Evolutionary conservation across 371 early-diverging fungal species (phyloP), one percentile per base, ranked within the genome.

Genomic region (Apophysomyces ossiformis): DNA sequence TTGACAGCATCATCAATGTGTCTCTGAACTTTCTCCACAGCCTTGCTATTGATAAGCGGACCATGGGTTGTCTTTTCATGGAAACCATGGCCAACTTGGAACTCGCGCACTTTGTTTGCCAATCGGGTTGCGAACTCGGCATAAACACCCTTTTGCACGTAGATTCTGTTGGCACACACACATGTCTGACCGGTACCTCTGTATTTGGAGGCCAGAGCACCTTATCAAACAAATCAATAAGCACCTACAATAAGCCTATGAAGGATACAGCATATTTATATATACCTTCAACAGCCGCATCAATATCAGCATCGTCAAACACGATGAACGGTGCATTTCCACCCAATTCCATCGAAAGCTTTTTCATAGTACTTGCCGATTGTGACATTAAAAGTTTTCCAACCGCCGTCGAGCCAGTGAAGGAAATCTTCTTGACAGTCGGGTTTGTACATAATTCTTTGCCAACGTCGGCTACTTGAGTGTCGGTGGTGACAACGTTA

Each of bases 311-410:
- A 70, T 92, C 91, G 66, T 88, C 93, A 77, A 96, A 96, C 5
- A 95, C 93, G 70, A 96, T 93, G 66, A 95, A 93, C 3, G 97
- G 89, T 9, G 97, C 95, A 66, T 94, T 94, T 60, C 93, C 94
- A 56, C 94, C 94, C 6, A 94, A 73, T 69, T 94, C 94, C 78
- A 94, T 72, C 13, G 93, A 90, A 0, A 92, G 70, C 64, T 87
- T 90, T 80, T 94, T 94, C 77, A 94, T 82, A 5, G 92, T 92
- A 41, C 84, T 74, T 0, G 92, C 75, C 16, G 90, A 78, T 74
- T 90, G 91, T n/a, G 77, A 68, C 89, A 92, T 84, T 61, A 93
- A 74, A 26, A 86, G 64, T 65, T 93, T 92, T 61, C 94, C 94
- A 5, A 91, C 89, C 15, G 74, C 75, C 5, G 91, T 90, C 7